Conservation (phyloP, 1,284 basidiomycete species). For the Papiliotrema flavescens region DNA sequence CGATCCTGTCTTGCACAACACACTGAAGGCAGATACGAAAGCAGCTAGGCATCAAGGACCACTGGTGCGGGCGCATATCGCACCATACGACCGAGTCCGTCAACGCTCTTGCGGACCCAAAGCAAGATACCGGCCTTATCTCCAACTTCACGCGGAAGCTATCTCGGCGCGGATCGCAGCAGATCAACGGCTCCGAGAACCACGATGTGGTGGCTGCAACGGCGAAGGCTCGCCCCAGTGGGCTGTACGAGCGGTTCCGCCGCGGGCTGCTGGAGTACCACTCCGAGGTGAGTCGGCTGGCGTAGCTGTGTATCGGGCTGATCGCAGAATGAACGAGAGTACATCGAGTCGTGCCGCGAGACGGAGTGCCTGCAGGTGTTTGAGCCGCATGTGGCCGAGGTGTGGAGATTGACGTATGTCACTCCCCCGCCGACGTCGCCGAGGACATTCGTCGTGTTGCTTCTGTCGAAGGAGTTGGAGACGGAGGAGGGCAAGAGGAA, state of each 20-base stretch:
- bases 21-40: constrained; percentile 16
- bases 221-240: constrained; percentile 22
- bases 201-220: constrained; percentile 7
- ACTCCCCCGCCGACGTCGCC: constrained; percentile 46
- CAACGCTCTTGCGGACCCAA: neutral
- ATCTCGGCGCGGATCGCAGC: neutral
- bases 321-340: constrained; percentile 34
- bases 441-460: constrained; percentile 44
- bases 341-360: constrained; percentile 44
- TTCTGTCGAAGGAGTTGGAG: constrained; percentile 35
- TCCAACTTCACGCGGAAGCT: neutral
- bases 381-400: constrained; percentile 41
- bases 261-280: constrained; percentile 43
- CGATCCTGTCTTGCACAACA: neutral
- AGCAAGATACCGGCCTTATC: neutral
- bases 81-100: constrained; percentile 6
- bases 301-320: neutral
- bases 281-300: constrained; percentile 25
- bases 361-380: constrained; percentile 42
- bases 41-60: constrained; percentile 18
- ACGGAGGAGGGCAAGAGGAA: constrained; percentile 24
- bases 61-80: constrained; percentile 27
- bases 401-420: constrained; percentile 46
- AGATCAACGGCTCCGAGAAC: neutral
- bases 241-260: constrained; percentile 42